Conservation (phyloP, 2,329 filamentous ascomycete species). For the Talaromyces funiculosus region DNA sequence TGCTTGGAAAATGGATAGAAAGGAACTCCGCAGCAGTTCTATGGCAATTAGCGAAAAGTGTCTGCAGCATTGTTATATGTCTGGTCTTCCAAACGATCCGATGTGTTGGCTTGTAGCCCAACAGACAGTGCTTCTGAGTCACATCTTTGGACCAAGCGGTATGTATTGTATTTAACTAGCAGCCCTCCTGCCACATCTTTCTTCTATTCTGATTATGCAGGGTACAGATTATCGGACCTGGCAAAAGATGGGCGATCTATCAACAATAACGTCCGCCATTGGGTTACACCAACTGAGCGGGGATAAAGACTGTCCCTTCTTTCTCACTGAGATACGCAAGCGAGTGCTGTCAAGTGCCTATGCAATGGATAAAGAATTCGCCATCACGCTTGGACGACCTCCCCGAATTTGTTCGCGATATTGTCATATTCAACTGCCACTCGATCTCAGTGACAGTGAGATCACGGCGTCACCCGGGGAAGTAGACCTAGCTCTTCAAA, state of each 20-base stretch:
- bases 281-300: slow-evolving; percentile 35
- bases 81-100: slow-evolving; percentile 1
- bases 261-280: slow-evolving; percentile 40
- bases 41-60: neutral
- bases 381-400: slow-evolving; percentile 41
- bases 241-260: slow-evolving; percentile 41
- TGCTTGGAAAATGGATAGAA: neutral
- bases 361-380: slow-evolving; percentile 39
- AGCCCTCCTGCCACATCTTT: no score
- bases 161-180: neutral
- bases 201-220: neutral
- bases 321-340: slow-evolving; percentile 31
- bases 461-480: neutral
- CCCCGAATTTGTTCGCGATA: slow-evolving; percentile 35
- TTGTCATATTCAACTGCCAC: slow-evolving; percentile 28
- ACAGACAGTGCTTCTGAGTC: neutral
- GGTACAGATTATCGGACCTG: slow-evolving; percentile 40
- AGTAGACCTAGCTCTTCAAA: neutral
- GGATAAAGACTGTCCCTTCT: slow-evolving; percentile 20
- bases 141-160: neutral
- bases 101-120: slow-evolving; percentile 11
- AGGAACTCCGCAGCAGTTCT: neutral
- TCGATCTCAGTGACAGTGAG: slow-evolving; percentile 14
- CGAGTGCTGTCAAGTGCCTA: slow-evolving; percentile 34
- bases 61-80: neutral